Base-by-base conservation (phyloP, 2,329 filamentous ascomycete genomes). In the Malbranchea cinnamomea region DNA sequence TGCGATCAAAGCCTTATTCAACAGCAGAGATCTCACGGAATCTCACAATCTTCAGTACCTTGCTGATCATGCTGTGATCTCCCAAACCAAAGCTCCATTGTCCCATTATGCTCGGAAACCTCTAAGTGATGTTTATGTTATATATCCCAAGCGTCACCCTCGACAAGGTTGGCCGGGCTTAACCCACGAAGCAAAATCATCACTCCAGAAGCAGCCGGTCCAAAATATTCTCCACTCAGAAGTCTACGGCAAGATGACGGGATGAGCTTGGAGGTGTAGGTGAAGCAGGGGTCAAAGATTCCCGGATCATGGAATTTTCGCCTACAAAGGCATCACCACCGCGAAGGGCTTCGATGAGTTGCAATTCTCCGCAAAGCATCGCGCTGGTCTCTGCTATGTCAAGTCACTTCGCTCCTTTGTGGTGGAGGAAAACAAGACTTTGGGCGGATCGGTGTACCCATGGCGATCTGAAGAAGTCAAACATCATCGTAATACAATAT, bases 211-310 rank as follows among this genome's bases (percentile, higher is more conserved):
- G 20, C 28, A 31, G 28, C 28, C 25, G 20, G 14, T 18, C 12
- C 28, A n/a, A 25, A 18, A 17, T 25, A 18, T 15, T 31, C 13
- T 8, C 13, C 7, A 25, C 21, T 25, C 14, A 20, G 27, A 20
- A 2, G 27, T 22, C 23, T 29, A 29, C 11, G 15, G 26, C 26
- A 17, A n/a, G n/a, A n/a, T n/a, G n/a, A n/a, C n/a, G n/a, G n/a
- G n/a, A n/a, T n/a, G n/a, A n/a, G n/a, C 34, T 52, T 18, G 46
- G 47, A 7, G 46, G 46, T 5, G 37, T 46, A 2, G 19, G 37
- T 30, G 45, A 43, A 18, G 45, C 50, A 35, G 42, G 44, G 9
- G 45, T 36, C 9, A 45, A 44, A 30, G 47, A 49, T 11, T 21
- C 37, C 17, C 36, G 34, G 5, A 25, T 47, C 18, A 31, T 38